These are phyloP conservation scores for Dalechampia spathulata DNA, from an alignment of 441 rosid genomes.

Conservation along the genomic window DNA sequence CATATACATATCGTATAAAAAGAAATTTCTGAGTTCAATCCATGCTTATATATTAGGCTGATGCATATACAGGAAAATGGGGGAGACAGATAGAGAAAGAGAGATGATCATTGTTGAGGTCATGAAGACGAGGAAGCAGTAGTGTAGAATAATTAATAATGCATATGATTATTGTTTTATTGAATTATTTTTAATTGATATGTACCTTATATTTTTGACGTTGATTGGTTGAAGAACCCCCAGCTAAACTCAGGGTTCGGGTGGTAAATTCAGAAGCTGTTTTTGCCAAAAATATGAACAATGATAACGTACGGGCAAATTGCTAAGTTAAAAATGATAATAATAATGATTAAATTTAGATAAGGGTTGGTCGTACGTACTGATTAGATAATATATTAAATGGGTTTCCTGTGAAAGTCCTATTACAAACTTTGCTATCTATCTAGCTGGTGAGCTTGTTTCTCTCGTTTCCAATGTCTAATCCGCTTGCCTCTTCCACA, in stretches of 20 bases:
- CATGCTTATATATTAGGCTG: neutral
- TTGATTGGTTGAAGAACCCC: conserved; percentile 18
- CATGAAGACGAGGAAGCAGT: too few relatives aligned
- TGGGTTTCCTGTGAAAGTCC: neutral
- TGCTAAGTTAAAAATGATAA: neutral
- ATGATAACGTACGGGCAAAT: neutral
- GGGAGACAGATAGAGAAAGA: neutral
- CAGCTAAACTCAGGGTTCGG: conserved; percentile 3
- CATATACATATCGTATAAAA: neutral
- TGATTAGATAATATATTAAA: neutral
- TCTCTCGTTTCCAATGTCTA: neutral
- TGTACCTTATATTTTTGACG: conserved; percentile 2
- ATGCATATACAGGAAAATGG: neutral
- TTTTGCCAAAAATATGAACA: neutral
- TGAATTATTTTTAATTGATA: too few relatives aligned
- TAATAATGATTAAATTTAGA: conserved; percentile 1
- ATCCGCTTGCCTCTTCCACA: conserved; percentile 9
- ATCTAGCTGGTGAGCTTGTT: conserved; percentile 5
- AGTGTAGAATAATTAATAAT: too few relatives aligned
- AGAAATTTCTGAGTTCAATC: too few relatives aligned
- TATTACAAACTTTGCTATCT: neutral
- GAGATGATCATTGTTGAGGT: too few relatives aligned
- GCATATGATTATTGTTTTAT: too few relatives aligned
- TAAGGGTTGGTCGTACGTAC: neutral
- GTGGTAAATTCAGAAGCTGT: neutral